These are phyloP conservation scores for Agmasoma carcini DNA, from an alignment of 371 early-diverging fungal species.

Conservation along the genomic window DNA sequence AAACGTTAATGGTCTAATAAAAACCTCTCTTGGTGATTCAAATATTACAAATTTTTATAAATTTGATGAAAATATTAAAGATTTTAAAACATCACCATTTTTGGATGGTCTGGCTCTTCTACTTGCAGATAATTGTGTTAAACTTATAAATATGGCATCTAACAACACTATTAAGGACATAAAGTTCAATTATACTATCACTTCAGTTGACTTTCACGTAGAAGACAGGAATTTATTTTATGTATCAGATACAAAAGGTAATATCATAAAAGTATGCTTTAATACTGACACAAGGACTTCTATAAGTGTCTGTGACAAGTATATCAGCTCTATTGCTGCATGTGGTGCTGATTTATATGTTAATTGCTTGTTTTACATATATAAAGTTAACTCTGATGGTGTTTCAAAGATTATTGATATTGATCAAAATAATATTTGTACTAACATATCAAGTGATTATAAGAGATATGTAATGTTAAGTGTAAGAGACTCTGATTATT, in stretches of 20 bases:
- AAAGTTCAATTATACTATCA: constrained; percentile 5
- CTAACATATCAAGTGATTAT: constrained; percentile 18
- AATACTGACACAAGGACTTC: background rate
- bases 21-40: too few species aligned
- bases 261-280: constrained; percentile 10
- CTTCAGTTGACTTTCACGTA: constrained; percentile 10
- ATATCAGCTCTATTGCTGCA: constrained; percentile 15
- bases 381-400: background rate
- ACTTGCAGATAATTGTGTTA: constrained; percentile 7
- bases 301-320: constrained; percentile 10
- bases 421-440: constrained; percentile 20
- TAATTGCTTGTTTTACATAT: constrained; percentile 10
- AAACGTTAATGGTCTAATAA: too few species aligned
- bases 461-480: constrained; percentile 1
- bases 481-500: background rate
- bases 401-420: background rate
- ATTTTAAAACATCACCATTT: constrained; percentile 30
- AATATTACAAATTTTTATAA: too few species aligned
- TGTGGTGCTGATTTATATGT: background rate
- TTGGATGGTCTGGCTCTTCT: constrained; percentile 23
- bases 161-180: constrained; percentile 2
- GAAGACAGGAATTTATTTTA: constrained; percentile 22
- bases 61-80: constrained; percentile 4
- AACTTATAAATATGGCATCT: constrained; percentile 26
- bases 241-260: constrained; percentile 28